Evolutionary conservation across 257 asterid species (phyloP).

Genomic region (Knoxia roxburghii): DNA sequence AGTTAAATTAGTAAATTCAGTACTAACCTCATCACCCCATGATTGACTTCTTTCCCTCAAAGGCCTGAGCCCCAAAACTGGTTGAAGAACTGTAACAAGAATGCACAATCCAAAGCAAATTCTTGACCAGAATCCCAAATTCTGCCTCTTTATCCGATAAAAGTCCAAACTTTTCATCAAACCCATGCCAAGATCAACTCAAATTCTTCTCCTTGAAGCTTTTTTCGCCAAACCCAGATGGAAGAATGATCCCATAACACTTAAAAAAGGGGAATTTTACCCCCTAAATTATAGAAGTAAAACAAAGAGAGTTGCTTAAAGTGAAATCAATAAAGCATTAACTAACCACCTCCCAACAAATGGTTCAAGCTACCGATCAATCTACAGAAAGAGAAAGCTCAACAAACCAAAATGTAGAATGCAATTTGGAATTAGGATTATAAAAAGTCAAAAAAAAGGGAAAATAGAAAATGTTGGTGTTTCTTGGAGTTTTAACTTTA

Average conservation of each 20-base stretch:
- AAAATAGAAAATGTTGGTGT: not conserved
- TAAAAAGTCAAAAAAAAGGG: not conserved
- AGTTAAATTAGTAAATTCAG: conserved; percentile 7
- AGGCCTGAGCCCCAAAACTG: conserved; percentile 72
- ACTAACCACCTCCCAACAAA: conserved; percentile 63
- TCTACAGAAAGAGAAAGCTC: conserved; percentile 53
- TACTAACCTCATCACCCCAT: conserved; percentile 96
- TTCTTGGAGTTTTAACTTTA: conserved; percentile 23
- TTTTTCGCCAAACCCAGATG: conserved; percentile 25
- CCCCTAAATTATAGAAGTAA: not conserved
- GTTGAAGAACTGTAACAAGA: conserved; percentile 29
- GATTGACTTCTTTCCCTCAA: conserved; percentile 69
- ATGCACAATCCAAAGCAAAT: conserved; percentile 48
- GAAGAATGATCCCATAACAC: conserved; percentile 37
- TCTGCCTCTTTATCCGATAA: conserved; percentile 18
- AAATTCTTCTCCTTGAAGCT: conserved; percentile 35
- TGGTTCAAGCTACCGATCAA: conserved; percentile 45
- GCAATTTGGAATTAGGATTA: not conserved
- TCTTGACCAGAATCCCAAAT: conserved; percentile 25
- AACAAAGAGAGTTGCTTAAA: conserved; percentile 49
- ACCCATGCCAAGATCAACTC: conserved; percentile 53
- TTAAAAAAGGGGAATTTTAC: conserved; percentile 13
- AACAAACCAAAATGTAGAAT: conserved; percentile 43
- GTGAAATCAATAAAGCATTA: conserved; percentile 40
- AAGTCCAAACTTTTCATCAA: conserved; percentile 31